Percentiles rank a stretch among this genome's conserved stretches.
Evolutionary conservation across 148 eudicot species (phyloP).

Genomic region (Arctostaphylos glauca): DNA sequence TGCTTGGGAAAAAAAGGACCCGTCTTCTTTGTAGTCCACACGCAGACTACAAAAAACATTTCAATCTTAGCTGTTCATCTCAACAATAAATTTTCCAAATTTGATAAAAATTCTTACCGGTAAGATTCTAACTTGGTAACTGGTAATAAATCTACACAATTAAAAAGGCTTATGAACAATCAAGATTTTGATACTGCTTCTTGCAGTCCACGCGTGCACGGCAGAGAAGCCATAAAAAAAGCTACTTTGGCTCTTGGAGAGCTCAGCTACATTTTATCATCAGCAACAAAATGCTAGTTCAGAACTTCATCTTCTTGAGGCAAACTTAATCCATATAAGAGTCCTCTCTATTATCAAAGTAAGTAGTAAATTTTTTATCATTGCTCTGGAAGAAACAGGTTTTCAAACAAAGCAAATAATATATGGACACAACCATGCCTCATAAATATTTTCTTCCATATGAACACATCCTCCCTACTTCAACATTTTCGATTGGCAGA

Average conservation of each 20-base stretch:
- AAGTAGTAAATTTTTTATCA: background rate
- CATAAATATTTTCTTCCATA: slow-evolving; percentile 28
- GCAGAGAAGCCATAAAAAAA: too few species aligned
- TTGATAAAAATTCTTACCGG: too few species aligned
- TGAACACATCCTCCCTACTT: slow-evolving; percentile 53
- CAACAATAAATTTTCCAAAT: too few species aligned
- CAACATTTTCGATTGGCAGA: slow-evolving; percentile 57
- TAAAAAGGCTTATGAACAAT: too few species aligned
- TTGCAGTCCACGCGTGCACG: too few species aligned
- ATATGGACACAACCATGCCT: background rate
- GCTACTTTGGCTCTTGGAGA: background rate
- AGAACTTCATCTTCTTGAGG: background rate
- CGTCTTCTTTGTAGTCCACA: too few species aligned
- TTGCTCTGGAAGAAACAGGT: slow-evolving; percentile 10
- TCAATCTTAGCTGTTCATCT: too few species aligned
- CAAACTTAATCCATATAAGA: background rate
- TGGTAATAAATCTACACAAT: too few species aligned
- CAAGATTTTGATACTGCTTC: too few species aligned
- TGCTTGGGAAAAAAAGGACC: too few species aligned
- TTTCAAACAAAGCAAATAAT: background rate
- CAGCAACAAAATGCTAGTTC: background rate
- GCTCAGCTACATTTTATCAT: background rate
- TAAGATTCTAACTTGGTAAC: too few species aligned
- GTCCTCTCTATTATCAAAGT: background rate
- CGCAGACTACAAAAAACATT: too few species aligned